Conservation (phyloP, 345 rosid species). For the Ceriops tagal region DNA sequence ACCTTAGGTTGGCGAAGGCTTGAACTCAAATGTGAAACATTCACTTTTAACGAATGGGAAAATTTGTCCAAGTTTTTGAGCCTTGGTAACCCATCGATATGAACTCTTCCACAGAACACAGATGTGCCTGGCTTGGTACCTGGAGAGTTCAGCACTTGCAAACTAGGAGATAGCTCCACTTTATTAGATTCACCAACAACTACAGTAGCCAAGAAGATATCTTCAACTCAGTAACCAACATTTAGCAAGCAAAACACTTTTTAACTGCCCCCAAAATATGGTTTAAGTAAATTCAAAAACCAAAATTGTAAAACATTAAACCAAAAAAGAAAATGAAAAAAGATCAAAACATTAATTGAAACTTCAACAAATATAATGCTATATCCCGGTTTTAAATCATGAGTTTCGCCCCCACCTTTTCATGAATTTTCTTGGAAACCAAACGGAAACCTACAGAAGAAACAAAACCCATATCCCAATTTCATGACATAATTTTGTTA, state of each 20-base stretch:
- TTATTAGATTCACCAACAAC: constrained; percentile 48
- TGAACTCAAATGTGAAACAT: constrained; percentile 39
- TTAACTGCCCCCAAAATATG: too few relatives aligned
- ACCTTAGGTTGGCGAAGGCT: constrained; percentile 33
- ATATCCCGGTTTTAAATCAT: not conserved
- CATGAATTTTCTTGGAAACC: not conserved
- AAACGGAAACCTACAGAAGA: not conserved
- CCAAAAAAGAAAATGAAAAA: not conserved
- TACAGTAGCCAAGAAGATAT: constrained; percentile 27
- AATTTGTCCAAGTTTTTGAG: constrained; percentile 50
- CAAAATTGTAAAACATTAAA: not conserved
- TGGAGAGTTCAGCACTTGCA: constrained; percentile 59
- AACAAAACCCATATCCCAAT: not conserved
- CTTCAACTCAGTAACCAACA: not conserved
- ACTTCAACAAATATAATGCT: not conserved
- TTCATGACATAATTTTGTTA: not conserved
- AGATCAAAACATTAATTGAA: not conserved
- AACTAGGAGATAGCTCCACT: constrained; percentile 46
- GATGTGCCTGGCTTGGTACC: constrained; percentile 56
- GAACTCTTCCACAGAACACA: constrained; percentile 66
- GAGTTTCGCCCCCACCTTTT: not conserved
- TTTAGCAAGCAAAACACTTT: not conserved
- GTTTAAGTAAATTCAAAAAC: too few relatives aligned
- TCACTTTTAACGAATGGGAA: constrained; percentile 63
- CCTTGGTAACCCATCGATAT: constrained; percentile 61